These are phyloP conservation scores for Aspergillus tamarii DNA, from an alignment of 2,329 filamentous ascomycete genomes.

Conservation along the genomic window DNA sequence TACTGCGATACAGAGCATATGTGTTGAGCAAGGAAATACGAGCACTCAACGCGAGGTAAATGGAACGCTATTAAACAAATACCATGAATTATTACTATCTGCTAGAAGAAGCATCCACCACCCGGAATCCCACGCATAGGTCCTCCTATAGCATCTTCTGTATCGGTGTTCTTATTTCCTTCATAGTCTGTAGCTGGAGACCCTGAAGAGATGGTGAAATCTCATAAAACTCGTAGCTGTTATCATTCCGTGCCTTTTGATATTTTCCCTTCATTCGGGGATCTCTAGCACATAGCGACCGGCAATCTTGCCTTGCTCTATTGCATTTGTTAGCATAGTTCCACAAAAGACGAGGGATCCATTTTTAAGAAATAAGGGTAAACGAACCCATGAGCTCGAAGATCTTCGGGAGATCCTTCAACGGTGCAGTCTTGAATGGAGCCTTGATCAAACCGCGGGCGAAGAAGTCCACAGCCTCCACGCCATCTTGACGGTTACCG, in stretches of 20 bases:
- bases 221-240: not conserved
- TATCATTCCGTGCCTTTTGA: not conserved
- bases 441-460: constrained; percentile 79
- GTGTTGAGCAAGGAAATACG: not conserved
- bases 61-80: not conserved
- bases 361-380: not conserved
- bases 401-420: constrained; percentile 78
- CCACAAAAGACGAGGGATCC: not conserved
- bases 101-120: not conserved
- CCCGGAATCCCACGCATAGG: not conserved
- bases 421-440: constrained; percentile 81
- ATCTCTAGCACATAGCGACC: constrained; percentile 51
- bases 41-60: not conserved
- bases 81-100: constrained; percentile 1
- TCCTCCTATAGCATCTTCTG: not conserved
- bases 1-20: not conserved
- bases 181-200: not conserved
- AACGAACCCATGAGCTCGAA: constrained; percentile 69
- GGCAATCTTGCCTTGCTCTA: constrained; percentile 45
- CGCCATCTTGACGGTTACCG: constrained; percentile 84
- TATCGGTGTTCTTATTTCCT: not conserved
- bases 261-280: constrained; percentile 33
- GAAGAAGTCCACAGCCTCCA: constrained; percentile 91
- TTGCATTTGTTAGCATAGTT: constrained; percentile 21
- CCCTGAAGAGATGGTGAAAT: not conserved